Conservation (phyloP, 2,329 filamentous ascomycete genomes). For the Ophiobolus disseminans region DNA sequence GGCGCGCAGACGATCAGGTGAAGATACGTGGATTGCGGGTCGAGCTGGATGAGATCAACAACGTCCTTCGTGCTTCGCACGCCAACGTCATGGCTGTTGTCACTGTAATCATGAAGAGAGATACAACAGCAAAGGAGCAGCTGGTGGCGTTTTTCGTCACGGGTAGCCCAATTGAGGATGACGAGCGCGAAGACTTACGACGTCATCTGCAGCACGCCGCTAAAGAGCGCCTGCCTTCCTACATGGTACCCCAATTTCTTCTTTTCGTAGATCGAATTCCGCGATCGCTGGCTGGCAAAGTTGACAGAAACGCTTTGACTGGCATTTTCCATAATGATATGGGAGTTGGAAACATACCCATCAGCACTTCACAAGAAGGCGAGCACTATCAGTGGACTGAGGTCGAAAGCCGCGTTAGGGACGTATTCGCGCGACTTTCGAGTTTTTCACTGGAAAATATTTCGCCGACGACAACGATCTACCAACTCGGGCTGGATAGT, state of each 20-base stretch:
- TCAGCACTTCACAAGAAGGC: conserved; percentile 4
- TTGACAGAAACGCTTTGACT: conserved; percentile 47
- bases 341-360: conserved; percentile 6
- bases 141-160: conserved; percentile 45
- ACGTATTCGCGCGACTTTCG: conserved; percentile 66
- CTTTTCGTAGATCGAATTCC: conserved; percentile 44
- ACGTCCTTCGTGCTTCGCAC: conserved; percentile 34
- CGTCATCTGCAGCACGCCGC: conserved; percentile 23
- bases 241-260: conserved; percentile 50
- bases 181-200: conserved; percentile 24
- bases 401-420: conserved; percentile 61
- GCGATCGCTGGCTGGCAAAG: conserved; percentile 50
- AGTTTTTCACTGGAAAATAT: conserved; percentile 61
- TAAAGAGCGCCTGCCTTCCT: conserved; percentile 37
- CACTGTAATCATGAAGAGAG: conserved; percentile 42
- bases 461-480: conserved; percentile 72
- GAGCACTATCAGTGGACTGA: conserved; percentile 55
- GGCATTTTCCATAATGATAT: conserved; percentile 35
- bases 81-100: conserved; percentile 29
- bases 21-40: conserved; percentile 50
- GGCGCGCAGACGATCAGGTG: conserved; percentile 50
- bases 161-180: conserved; percentile 1
- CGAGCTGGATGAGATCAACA: conserved; percentile 49
- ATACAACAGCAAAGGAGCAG: conserved; percentile 38
- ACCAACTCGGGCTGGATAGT: conserved; percentile 88